Evolutionary conservation across 2,329 filamentous ascomycete species (phyloP).

Genomic region (Aspergillus latus): DNA sequence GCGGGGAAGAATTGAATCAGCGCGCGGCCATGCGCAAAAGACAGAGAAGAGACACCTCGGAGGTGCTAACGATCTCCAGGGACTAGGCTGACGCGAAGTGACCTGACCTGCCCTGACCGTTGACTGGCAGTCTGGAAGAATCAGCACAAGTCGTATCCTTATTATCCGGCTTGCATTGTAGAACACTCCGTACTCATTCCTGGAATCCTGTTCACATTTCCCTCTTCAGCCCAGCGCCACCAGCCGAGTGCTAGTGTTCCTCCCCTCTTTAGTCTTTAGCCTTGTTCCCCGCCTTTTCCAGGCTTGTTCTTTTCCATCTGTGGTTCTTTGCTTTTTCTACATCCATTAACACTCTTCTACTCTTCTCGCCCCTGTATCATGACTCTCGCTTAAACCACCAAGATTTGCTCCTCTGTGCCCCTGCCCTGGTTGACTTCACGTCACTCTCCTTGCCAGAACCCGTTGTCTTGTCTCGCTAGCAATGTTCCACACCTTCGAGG

Average conservation of each 20-base stretch:
- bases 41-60: neutral
- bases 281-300: slow-evolving; percentile 11
- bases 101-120: no score
- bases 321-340: slow-evolving; percentile 4
- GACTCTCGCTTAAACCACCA: slow-evolving; percentile 1
- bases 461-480: slow-evolving; percentile 6
- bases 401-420: neutral
- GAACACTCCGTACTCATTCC: no score
- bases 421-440: neutral
- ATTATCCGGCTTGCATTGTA: neutral
- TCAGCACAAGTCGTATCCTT: neutral
- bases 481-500: slow-evolving; percentile 47
- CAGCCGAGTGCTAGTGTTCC: neutral
- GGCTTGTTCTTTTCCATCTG: neutral
- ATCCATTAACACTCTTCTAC: neutral
- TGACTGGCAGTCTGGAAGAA: neutral
- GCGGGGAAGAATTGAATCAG: slow-evolving; percentile 7
- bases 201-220: no score
- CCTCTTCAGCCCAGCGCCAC: neutral
- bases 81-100: neutral
- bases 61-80: slow-evolving; percentile 17
- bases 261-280: slow-evolving; percentile 11
- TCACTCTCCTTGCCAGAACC: neutral
- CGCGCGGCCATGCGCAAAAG: neutral
- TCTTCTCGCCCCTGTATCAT: neutral